Conservation (phyloP, 2,329 filamentous ascomycete species). For the Tricladium varicosporioides region DNA sequence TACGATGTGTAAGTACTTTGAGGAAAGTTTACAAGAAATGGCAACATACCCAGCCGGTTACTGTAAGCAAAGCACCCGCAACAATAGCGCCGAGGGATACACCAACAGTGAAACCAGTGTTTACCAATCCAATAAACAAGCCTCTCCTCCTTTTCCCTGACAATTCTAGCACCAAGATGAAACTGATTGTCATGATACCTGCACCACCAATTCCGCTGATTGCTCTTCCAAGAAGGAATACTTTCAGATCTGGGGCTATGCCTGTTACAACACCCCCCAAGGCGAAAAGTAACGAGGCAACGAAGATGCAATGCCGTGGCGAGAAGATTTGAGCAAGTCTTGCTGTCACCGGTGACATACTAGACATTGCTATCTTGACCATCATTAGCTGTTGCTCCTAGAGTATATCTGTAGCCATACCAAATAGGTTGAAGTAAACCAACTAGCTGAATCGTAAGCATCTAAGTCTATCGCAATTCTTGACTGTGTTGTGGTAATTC, state of each 20-base stretch:
- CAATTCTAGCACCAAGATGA: slow-evolving; percentile 76
- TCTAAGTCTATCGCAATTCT: slow-evolving; percentile 72
- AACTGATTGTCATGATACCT: slow-evolving; percentile 69
- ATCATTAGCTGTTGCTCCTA: neutral
- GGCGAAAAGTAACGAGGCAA: slow-evolving; percentile 56
- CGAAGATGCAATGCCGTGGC: slow-evolving; percentile 62
- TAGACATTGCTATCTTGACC: slow-evolving; percentile 51
- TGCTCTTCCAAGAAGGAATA: slow-evolving; percentile 68
- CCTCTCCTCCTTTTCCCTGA: slow-evolving; percentile 66
- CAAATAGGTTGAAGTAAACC: slow-evolving; percentile 80
- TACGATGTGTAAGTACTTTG: slow-evolving; percentile 33
- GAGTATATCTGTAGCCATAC: slow-evolving; percentile 30
- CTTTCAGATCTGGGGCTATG: slow-evolving; percentile 52
- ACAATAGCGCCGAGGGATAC: slow-evolving; percentile 70
- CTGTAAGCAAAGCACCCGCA: slow-evolving; percentile 61
- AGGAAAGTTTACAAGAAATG: neutral
- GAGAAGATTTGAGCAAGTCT: slow-evolving; percentile 74
- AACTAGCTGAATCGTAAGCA: slow-evolving; percentile 70
- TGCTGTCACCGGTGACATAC: slow-evolving; percentile 66
- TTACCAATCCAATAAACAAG: slow-evolving; percentile 71
- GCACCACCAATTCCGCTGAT: slow-evolving; percentile 68
- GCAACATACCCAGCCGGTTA: slow-evolving; percentile 65
- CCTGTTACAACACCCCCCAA: slow-evolving; percentile 65
- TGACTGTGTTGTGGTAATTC: slow-evolving; percentile 79
- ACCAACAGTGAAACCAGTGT: slow-evolving; percentile 69